Evolutionary conservation across 257 asterid species (phyloP).

Genomic region (Solanum dulcamara): DNA sequence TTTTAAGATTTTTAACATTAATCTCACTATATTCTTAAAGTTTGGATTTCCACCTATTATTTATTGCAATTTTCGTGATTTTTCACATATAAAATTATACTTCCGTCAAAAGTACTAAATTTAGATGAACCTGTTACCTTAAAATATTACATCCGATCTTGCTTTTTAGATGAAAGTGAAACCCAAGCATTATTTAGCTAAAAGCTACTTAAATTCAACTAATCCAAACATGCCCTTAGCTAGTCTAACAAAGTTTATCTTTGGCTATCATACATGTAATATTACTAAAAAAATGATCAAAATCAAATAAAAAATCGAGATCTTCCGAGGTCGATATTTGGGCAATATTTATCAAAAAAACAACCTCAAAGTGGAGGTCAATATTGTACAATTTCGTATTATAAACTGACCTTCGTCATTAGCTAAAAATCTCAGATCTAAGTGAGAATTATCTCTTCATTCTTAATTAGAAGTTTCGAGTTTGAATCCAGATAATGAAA

Average conservation of each 20-base stretch:
- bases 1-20: not conserved
- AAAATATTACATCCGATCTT: too few relatives aligned
- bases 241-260: not conserved
- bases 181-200: not conserved
- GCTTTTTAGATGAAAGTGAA: not conserved
- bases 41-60: too few relatives aligned
- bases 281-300: not conserved
- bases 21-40: not conserved
- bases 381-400: not conserved
- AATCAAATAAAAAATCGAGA: too few relatives aligned
- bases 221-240: not conserved
- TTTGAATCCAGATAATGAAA: not conserved
- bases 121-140: too few relatives aligned
- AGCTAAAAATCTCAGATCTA: not conserved
- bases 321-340: fast-evolving
- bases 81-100: too few relatives aligned
- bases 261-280: not conserved
- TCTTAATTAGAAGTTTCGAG: not conserved
- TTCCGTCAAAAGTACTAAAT: too few relatives aligned
- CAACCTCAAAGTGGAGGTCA: not conserved
- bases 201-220: not conserved
- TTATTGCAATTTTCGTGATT: too few relatives aligned
- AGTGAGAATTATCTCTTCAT: not conserved
- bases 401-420: not conserved
- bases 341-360: not conserved